Percentiles rank a stretch among this genome's conserved stretches.
Evolutionary conservation across 225 moss, liverwort and hornwort genomes (phyloP).

Genomic region (Rhytidiadelphus loreus): DNA sequence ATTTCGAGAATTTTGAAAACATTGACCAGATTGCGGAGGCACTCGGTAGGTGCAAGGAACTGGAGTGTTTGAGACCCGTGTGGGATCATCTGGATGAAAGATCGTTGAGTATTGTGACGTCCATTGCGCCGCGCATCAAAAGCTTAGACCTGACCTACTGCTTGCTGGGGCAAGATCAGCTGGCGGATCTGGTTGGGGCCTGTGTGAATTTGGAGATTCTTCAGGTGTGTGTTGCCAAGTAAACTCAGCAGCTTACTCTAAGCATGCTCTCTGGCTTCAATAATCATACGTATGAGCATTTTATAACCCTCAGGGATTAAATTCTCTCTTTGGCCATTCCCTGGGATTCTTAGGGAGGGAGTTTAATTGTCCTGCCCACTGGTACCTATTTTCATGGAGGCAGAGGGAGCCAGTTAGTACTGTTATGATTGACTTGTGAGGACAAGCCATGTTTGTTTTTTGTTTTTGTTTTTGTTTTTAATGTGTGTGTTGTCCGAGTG

Average conservation of each 20-base stretch:
- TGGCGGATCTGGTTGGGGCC: slow-evolving; percentile 19
- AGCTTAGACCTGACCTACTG: slow-evolving; percentile 39
- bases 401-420: background rate
- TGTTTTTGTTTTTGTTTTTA: background rate
- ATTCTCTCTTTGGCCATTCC: background rate
- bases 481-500: background rate
- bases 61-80: slow-evolving; percentile 23
- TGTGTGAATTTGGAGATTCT: slow-evolving; percentile 42
- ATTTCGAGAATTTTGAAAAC: background rate
- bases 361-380: background rate
- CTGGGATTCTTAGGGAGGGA: background rate
- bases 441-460: background rate
- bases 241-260: background rate
- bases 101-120: slow-evolving; percentile 18
- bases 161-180: slow-evolving; percentile 17
- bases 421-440: background rate
- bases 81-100: slow-evolving; percentile 42
- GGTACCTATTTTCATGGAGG: background rate
- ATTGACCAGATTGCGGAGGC: slow-evolving; percentile 22
- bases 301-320: background rate
- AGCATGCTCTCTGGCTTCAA: background rate
- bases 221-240: slow-evolving; percentile 13
- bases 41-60: slow-evolving; percentile 16
- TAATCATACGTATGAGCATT: background rate
- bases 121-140: slow-evolving; percentile 34